These are phyloP conservation scores for Didymella sp. DNA, from an alignment of 2,329 filamentous ascomycete species.

Conservation along the genomic window DNA sequence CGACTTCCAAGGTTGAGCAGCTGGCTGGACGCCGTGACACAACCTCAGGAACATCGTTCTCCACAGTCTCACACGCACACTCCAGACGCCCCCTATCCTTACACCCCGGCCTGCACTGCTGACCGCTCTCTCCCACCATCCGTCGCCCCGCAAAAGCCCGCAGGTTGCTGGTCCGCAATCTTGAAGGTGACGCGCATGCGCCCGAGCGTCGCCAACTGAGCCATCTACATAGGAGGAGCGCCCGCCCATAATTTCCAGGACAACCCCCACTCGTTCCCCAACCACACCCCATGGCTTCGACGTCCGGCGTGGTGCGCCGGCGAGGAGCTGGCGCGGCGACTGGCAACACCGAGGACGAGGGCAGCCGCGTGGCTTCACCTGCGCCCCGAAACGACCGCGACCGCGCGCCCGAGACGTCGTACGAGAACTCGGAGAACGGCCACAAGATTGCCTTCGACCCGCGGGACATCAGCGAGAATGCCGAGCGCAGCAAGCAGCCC, in stretches of 20 bases:
- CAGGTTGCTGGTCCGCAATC: constrained; percentile 13
- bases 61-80: constrained; percentile 10
- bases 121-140: constrained; percentile 18
- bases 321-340: constrained; percentile 65
- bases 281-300: constrained; percentile 65
- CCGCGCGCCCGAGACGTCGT: constrained; percentile 75
- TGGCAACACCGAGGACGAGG: constrained; percentile 63
- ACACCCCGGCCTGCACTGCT: constrained; percentile 18
- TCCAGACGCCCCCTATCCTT: constrained; percentile 28
- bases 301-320: constrained; percentile 74
- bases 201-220: constrained; percentile 45
- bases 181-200: constrained; percentile 38
- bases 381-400: constrained; percentile 67
- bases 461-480: constrained; percentile 94
- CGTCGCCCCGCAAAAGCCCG: constrained; percentile 20
- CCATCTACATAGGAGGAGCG: constrained; percentile 42
- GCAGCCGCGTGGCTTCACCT: constrained; percentile 71
- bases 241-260: constrained; percentile 42
- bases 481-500: constrained; percentile 94
- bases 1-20: constrained; percentile 1
- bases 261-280: constrained; percentile 38
- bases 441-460: constrained; percentile 99
- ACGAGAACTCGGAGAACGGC: constrained; percentile 89
- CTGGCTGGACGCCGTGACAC: constrained; percentile 26
- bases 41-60: constrained; percentile 27